Base-by-base conservation (phyloP, 352 stramenopile species). In the Phytophthora fragariae region DNA sequence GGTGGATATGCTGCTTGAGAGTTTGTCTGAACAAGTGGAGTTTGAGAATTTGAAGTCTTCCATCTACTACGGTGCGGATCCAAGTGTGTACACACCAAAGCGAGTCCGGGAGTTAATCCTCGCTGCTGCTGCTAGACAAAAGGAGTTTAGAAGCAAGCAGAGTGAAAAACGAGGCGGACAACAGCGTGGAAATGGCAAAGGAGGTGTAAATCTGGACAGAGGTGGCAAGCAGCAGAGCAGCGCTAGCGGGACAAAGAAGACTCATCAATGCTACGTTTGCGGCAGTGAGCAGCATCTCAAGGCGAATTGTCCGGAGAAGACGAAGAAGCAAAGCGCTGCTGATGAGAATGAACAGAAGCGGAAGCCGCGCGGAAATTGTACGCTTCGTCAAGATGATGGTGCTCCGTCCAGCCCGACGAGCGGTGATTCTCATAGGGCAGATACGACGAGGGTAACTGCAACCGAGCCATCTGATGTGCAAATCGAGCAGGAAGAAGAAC, bases 41-140 rank as follows among this genome's bases (percentile, higher is more conserved):
- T 65, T 57, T 49, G 59, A 65, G 33, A 47, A n/a, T 0, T 47
- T 65, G 17, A 65, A 57, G 49, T 47, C 46, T 47, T 56, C 46
- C n/a, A 65, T 65, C 24, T 33, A 35, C 27, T 58, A 65, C 14
- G 31, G 46, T 12, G 59, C 10, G 44, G 59, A 65, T 14, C 44
- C 46, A 5, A 68, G 52, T 11, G 19, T 62, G 35, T 56, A 57
- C 19, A 62, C 52, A 35, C 62, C 52, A 2, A 54, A n/a, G 12
- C 41, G 29, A 27, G 62, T 68, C 47, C 52, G 52, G 12, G 37
- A 49, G 15, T 21, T 49, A 7, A 19, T 49, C 15, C 41, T 49
- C 15, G 41, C 41, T 49, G 41, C 41, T n/a, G 62, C 37, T 33
- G 52, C 52, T 10, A 11, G 62, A 56, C 52, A 68, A n/a, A 52